phyloP scores from a whole-genome alignment of 78 protist species.

The Salpingoeca rosetta region DNA sequence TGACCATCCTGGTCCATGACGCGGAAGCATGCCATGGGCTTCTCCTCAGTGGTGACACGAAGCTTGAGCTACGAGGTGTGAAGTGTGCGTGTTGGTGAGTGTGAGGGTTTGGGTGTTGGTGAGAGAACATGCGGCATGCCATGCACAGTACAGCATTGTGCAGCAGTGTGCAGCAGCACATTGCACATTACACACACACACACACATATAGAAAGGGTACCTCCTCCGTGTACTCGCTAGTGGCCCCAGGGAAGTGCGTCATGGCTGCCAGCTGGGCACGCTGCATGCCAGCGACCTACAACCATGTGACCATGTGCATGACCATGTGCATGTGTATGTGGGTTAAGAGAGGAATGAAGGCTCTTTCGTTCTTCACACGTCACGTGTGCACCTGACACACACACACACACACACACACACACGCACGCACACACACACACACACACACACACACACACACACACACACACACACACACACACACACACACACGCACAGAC shows the following conservation, averaged over 20 bases:
- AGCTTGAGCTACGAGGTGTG: slow-evolving; percentile 6
- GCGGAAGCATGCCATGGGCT: slow-evolving; percentile 5
- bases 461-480: slow-evolving; percentile 10
- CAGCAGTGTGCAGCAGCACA: not conserved
- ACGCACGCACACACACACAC: slow-evolving; percentile 10
- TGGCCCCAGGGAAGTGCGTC: not conserved
- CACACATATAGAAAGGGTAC: not conserved
- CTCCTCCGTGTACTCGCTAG: not conserved
- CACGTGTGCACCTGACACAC: not conserved
- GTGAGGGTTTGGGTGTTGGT: no score
- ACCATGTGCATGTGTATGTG: no score
- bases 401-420: not conserved
- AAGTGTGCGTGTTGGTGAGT: no score
- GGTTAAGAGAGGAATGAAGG: not conserved
- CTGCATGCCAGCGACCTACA: no score
- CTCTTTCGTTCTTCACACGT: not conserved
- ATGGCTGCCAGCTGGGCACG: no score
- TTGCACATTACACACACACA: no score
- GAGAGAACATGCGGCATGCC: no score
- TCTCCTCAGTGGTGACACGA: not conserved
- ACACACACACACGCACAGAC: no score
- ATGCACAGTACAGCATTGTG: not conserved
- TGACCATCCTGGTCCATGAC: slow-evolving; percentile 17
- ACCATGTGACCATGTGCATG: no score
- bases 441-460: slow-evolving; percentile 12